These are phyloP conservation scores for Hippophae gyantsensis DNA, from an alignment of 306 rosid species.

Conservation along the genomic window DNA sequence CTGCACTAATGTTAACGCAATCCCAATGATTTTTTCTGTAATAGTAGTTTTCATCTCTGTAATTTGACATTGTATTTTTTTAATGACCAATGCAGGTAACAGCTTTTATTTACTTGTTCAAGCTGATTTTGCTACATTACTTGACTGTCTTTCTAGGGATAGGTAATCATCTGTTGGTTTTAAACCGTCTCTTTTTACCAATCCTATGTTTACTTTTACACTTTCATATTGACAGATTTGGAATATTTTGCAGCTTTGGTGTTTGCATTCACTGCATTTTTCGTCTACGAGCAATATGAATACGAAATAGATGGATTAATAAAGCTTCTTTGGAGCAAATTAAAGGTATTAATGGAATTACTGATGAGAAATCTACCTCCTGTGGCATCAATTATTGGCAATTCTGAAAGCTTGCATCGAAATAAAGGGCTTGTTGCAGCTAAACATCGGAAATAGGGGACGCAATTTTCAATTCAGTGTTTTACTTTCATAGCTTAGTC, in stretches of 20 bases:
- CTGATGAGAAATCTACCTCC: conserved; percentile 37
- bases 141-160: conserved; percentile 31
- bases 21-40: no score
- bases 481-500: no score
- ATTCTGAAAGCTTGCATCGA: no score
- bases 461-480: no score
- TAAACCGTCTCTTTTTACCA: conserved; percentile 6
- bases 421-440: conserved; percentile 4
- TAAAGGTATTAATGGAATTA: conserved; percentile 21
- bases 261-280: conserved; percentile 60
- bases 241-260: conserved; percentile 42
- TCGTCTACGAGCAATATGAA: conserved; percentile 74
- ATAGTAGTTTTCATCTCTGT: no score
- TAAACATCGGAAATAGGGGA: conserved; percentile 25
- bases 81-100: no score
- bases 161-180: conserved; percentile 38
- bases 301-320: conserved; percentile 45
- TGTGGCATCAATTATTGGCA: conserved; percentile 4
- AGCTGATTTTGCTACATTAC: no score
- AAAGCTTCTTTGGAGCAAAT: conserved; percentile 20
- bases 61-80: no score
- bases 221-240: not conserved
- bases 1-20: no score
- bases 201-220: not conserved
- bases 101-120: no score